Percentiles rank a stretch among this genome's conserved stretches.
Conservation (phyloP, 768 basidiomycete species). For the Leucocoprinus birnbaumii region DNA sequence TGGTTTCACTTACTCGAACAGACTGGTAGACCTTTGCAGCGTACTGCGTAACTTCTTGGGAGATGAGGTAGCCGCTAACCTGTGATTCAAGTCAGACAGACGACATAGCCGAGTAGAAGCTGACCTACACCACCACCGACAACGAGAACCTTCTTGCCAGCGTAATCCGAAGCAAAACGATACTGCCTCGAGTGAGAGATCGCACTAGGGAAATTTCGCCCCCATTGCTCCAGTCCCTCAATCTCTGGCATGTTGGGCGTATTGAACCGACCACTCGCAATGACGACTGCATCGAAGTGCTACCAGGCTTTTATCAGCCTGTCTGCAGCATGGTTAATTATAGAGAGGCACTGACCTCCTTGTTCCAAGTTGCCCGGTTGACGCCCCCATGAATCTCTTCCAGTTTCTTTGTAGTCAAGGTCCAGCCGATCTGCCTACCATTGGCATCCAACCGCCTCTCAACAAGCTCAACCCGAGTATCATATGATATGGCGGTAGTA, state of each 20-base stretch:
- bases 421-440: conserved; percentile 32
- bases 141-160: conserved; percentile 37
- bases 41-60: conserved; percentile 28
- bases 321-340: neutral
- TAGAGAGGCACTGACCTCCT: conserved; percentile 28
- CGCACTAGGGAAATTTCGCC: conserved; percentile 26
- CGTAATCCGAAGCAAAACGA: conserved; percentile 31
- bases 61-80: conserved; percentile 35
- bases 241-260: conserved; percentile 31
- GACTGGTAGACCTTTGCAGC: conserved; percentile 31
- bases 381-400: conserved; percentile 14
- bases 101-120: no score
- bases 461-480: conserved; percentile 37
- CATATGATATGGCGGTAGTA: no score
- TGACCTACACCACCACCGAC: conserved; percentile 33
- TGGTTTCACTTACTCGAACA: conserved; percentile 19
- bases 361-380: conserved; percentile 32
- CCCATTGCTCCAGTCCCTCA: conserved; percentile 32
- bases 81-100: conserved; percentile 6
- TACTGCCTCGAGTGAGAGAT: conserved; percentile 41
- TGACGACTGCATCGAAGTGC: conserved; percentile 33
- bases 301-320: conserved; percentile 13
- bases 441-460: conserved; percentile 32
- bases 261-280: conserved; percentile 32
- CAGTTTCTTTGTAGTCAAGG: conserved; percentile 29